Conservation (phyloP, 176 grass and related monocot genomes). For the Tillandsia fasciculata region DNA sequence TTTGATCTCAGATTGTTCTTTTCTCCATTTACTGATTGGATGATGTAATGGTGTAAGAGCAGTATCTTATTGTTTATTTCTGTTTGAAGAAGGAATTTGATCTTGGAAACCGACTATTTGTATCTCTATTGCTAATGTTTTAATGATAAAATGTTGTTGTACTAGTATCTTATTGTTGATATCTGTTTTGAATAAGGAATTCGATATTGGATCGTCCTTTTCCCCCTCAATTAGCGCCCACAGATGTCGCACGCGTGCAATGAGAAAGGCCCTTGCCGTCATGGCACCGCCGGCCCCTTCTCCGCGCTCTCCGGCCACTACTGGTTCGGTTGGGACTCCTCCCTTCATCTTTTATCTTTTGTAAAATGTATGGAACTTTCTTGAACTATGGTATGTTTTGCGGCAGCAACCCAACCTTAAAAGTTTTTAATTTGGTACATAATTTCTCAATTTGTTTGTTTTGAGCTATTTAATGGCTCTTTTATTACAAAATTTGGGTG, state of each 20-base stretch:
- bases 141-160: background rate
- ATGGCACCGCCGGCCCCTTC: slow-evolving; percentile 45
- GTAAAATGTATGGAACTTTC: background rate
- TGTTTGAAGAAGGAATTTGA: too few species aligned
- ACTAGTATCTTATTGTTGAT: background rate
- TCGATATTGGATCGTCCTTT: slow-evolving; percentile 21
- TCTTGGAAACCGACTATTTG: too few species aligned
- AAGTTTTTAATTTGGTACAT: too few species aligned
- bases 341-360: background rate
- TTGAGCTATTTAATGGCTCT: too few species aligned
- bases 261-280: slow-evolving; percentile 39
- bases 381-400: too few species aligned
- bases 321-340: slow-evolving; percentile 51
- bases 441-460: too few species aligned
- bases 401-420: too few species aligned
- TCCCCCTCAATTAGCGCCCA: slow-evolving; percentile 27
- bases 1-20: too few species aligned
- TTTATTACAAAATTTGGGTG: too few species aligned
- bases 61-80: background rate
- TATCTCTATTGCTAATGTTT: too few species aligned
- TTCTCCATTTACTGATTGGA: background rate
- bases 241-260: slow-evolving; percentile 13
- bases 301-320: slow-evolving; percentile 48
- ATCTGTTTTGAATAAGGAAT: slow-evolving; percentile 39
- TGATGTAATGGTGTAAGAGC: background rate